A percentile compares a stretch with the other conserved stretches of the same genome.
These are phyloP conservation scores for Chlorencoelia australis DNA, from an alignment of 2,329 filamentous ascomycete species.

Conservation along the genomic window DNA sequence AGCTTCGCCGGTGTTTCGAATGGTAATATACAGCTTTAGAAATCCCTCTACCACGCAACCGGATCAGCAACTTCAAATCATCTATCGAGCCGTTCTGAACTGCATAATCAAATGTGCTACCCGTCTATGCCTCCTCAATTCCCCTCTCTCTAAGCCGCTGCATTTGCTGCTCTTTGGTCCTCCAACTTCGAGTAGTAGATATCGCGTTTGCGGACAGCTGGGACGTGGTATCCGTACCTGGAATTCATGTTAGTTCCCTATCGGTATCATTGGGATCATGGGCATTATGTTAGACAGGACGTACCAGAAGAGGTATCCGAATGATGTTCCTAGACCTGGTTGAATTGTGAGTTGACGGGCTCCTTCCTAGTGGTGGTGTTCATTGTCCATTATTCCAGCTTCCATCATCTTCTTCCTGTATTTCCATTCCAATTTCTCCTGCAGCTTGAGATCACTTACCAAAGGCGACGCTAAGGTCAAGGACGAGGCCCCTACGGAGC, in stretches of 20 bases:
- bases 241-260: no score
- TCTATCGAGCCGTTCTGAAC: no score
- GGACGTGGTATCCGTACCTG: constrained; percentile 34
- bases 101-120: no score
- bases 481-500: constrained; percentile 46
- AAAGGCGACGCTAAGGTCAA: constrained; percentile 46
- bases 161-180: constrained; percentile 28
- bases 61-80: no score
- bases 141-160: constrained; percentile 16
- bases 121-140: constrained; percentile 3
- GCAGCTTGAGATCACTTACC: constrained; percentile 34
- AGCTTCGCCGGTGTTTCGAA: no score
- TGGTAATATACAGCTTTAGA: no score
- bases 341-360: constrained; percentile 2
- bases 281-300: no score
- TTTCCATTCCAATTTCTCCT: no score
- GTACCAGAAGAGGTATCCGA: constrained; percentile 48
- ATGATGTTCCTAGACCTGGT: constrained; percentile 42
- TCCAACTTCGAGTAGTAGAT: constrained; percentile 33
- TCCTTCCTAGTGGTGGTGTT: not conserved
- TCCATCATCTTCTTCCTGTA: not conserved
- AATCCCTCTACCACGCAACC: no score
- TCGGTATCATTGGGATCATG: no score
- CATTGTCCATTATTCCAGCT: not conserved
- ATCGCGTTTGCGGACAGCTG: constrained; percentile 31